These are phyloP conservation scores for Diatrype stigma DNA, from an alignment of 2,329 filamentous ascomycete genomes.

Conservation along the genomic window DNA sequence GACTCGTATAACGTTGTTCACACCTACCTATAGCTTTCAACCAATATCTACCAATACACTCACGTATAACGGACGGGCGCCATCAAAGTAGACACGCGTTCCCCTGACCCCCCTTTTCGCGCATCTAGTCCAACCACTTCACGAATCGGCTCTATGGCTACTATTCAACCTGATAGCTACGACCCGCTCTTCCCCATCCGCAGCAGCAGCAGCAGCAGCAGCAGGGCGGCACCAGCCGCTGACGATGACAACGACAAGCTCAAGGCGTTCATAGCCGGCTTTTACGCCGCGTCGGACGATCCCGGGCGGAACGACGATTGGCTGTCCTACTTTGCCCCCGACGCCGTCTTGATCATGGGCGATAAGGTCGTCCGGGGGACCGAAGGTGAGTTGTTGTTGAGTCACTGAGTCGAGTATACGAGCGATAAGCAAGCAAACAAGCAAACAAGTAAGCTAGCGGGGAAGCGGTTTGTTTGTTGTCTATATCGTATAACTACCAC, in stretches of 20 bases:
- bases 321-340: conserved; percentile 37
- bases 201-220: too few species aligned
- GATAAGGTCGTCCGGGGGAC: conserved; percentile 32
- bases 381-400: conserved; percentile 19
- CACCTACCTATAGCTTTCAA: neutral
- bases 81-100: too few species aligned
- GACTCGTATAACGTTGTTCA: conserved; percentile 1
- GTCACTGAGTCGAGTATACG: too few species aligned
- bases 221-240: too few species aligned
- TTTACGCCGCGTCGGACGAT: conserved; percentile 42
- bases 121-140: too few species aligned
- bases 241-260: conserved; percentile 11
- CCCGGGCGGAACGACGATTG: conserved; percentile 38
- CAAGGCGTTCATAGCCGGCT: conserved; percentile 36
- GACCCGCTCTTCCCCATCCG: conserved; percentile 23
- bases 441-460: too few species aligned
- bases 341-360: conserved; percentile 40
- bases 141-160: too few species aligned
- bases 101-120: too few species aligned
- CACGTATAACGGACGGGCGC: too few species aligned
- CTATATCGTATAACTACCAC: too few species aligned
- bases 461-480: too few species aligned
- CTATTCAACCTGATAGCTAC: conserved; percentile 17
- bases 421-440: neutral
- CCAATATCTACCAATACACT: too few species aligned